Conservation (phyloP, 371 early-diverging fungal genomes). For the Batkoa obscura region DNA sequence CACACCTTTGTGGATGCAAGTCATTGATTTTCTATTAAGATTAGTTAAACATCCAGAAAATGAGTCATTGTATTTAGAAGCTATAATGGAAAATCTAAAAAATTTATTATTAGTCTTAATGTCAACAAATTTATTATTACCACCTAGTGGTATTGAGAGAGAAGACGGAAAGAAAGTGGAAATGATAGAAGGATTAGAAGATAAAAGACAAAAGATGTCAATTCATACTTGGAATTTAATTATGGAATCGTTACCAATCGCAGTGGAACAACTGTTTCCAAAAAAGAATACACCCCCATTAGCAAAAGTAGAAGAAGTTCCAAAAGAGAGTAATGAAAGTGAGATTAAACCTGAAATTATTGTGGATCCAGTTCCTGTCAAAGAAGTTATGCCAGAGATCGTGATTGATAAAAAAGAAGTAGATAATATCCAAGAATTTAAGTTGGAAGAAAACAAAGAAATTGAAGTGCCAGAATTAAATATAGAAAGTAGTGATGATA, state of each 20-base stretch:
- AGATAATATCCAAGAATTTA: too few species aligned
- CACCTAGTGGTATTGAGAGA: neutral
- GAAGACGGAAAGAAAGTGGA: neutral
- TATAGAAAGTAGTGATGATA: too few species aligned
- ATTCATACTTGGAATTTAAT: neutral
- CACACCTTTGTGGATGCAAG: neutral
- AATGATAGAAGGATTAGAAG: neutral
- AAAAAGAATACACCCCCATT: neutral
- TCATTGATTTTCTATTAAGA: neutral
- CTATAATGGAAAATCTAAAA: neutral
- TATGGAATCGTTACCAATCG: neutral
- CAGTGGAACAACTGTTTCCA: neutral
- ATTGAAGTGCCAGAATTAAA: too few species aligned
- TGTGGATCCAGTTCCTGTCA: too few species aligned
- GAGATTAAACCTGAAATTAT: too few species aligned
- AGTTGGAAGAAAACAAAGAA: too few species aligned
- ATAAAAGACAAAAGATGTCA: neutral
- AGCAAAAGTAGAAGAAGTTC: neutral
- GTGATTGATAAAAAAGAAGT: too few species aligned
- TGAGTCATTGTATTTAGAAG: neutral
- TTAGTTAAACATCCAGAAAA: neutral
- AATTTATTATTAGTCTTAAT: neutral
- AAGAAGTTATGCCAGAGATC: too few species aligned
- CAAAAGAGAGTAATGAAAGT: neutral
- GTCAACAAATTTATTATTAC: neutral